Base-by-base conservation (phyloP, 2,329 filamentous ascomycete genomes). In the Ambrosiella cleistominuta region DNA sequence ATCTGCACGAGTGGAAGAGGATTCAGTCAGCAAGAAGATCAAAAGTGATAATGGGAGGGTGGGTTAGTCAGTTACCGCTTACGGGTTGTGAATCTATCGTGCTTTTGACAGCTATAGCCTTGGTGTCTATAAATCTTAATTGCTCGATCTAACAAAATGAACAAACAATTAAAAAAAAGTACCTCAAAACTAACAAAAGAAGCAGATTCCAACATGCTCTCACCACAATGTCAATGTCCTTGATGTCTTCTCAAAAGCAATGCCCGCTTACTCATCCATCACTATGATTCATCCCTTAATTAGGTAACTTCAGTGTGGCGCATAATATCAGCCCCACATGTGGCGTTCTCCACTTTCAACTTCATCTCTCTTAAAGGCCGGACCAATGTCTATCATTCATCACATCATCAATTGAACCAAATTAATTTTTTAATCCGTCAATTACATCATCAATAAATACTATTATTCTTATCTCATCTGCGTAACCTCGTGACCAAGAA, bases 101-200 rank as follows among this genome's bases (percentile, higher is more conserved):
- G 27, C 27, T 3, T 27, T 27, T 27, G 27, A 27, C 27, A 27
- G 3, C 27, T 27, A 27, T 27, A 27, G 3, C 27, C 27, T 27
- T 27, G 4, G 27, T 27, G 27, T 27, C 27, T 27, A 27, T 27
- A 27, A 27, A 27, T 27, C 27, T 27, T 27, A 27, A 27, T 27
- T 27, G 27, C 4, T 27, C 71, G 36, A 77, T 66, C 67, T 86
- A 77, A 62, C 74, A 69, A 66, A 83, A 78, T 64, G 86, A 88
- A 27, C 4, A 27, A 27, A 27, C 27, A 19, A 19, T 3, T 27
- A 27, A 27, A 27, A 5, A 27, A 19, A 27, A 27, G 27, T 1
- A 27, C 4, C 27, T 27, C 4, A 5, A 27, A 27, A 27, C 27
- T 27, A 27, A 27, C 4, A 3, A 27, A 27, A 27, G 4, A 27